These are phyloP conservation scores for Calonectria pseudoreteaudii DNA, from an alignment of 2,329 filamentous ascomycete species.

Conservation along the genomic window DNA sequence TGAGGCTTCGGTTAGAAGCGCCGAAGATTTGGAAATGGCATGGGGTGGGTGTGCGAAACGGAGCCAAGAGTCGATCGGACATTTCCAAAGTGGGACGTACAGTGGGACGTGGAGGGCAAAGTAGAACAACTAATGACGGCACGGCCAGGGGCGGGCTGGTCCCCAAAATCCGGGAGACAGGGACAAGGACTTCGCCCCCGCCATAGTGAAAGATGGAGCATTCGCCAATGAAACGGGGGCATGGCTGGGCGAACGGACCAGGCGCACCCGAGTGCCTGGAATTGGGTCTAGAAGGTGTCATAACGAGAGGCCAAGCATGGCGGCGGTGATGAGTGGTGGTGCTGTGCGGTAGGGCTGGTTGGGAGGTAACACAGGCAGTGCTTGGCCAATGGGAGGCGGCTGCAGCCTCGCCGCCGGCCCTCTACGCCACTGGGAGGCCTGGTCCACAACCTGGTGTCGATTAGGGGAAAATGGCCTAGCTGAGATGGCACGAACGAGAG, in stretches of 20 bases:
- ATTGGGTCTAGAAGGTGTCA: neutral
- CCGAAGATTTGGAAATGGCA: neutral
- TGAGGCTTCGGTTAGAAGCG: neutral
- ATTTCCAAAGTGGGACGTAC: neutral
- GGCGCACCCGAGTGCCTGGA: neutral
- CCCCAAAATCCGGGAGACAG: neutral
- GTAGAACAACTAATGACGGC: neutral
- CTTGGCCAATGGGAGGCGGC: neutral
- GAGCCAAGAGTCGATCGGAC: neutral
- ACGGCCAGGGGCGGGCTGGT: neutral
- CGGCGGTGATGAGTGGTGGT: neutral
- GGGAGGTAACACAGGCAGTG: neutral
- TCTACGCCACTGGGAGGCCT: neutral
- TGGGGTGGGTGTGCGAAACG: neutral
- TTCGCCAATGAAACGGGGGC: neutral
- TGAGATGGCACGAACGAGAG: neutral
- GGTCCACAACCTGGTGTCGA: neutral
- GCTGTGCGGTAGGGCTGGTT: neutral
- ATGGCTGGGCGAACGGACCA: neutral
- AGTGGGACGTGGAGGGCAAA: neutral
- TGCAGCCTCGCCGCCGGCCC: neutral
- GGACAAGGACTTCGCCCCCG: neutral
- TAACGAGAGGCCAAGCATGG: neutral
- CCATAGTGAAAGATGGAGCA: neutral
- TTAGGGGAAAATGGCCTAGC: neutral